Conservation (phyloP, 2,329 filamentous ascomycete genomes). For the Ophiostoma triangulosporum region DNA sequence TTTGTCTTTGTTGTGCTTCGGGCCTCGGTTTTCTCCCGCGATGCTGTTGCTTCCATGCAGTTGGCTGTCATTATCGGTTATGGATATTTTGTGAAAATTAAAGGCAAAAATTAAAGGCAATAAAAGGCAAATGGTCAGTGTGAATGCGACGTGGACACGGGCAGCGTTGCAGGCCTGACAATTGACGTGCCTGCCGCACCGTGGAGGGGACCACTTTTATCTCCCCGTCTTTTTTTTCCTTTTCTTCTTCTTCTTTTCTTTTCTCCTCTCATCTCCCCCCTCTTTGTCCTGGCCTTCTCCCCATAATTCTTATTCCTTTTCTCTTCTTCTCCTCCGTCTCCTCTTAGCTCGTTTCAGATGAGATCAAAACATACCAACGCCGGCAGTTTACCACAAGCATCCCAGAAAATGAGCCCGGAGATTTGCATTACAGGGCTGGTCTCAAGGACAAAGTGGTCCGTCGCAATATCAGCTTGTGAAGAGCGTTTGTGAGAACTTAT, state of each 20-base stretch:
- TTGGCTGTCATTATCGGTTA: too few species aligned
- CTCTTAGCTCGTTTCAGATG: conserved; percentile 1
- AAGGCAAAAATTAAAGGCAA: too few species aligned
- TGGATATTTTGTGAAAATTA: too few species aligned
- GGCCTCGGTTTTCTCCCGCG: neutral
- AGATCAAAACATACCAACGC: neutral
- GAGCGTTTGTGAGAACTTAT: too few species aligned
- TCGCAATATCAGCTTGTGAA: too few species aligned
- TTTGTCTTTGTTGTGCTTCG: neutral
- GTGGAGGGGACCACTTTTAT: too few species aligned
- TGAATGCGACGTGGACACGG: too few species aligned
- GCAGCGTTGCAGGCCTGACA: too few species aligned
- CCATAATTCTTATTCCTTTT: neutral
- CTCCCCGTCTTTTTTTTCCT: neutral
- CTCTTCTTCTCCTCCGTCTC: neutral
- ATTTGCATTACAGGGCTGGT: neutral
- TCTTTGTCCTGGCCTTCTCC: neutral
- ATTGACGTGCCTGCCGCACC: too few species aligned
- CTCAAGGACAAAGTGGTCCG: neutral
- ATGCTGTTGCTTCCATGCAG: neutral
- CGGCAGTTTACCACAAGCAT: neutral
- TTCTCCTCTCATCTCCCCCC: neutral
- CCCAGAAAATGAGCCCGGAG: neutral
- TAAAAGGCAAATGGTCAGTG: too few species aligned
- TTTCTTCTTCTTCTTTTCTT: neutral